Conservation (phyloP, 225 moss, liverwort and hornwort genomes). For the Marchantia polymorpha region DNA sequence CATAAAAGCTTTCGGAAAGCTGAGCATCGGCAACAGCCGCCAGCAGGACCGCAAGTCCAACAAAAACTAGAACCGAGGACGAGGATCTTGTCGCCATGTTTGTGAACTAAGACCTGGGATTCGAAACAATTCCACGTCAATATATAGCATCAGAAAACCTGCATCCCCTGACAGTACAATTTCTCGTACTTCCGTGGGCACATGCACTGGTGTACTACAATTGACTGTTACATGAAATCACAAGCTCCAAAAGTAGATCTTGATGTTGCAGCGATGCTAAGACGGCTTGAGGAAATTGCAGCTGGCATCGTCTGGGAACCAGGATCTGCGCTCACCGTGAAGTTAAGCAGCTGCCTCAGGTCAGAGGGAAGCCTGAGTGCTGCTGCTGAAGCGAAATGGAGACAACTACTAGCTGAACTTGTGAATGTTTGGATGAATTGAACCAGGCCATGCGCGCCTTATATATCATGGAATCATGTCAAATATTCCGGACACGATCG, state of each 20-base stretch:
- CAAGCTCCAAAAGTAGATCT: too few relatives aligned
- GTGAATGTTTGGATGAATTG: too few relatives aligned
- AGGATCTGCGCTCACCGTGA: neutral
- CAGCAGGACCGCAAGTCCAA: neutral
- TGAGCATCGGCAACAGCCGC: slow-evolving; percentile 21
- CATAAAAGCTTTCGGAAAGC: slow-evolving; percentile 23
- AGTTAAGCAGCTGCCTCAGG: slow-evolving; percentile 7
- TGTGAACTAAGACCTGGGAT: neutral
- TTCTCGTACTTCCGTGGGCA: neutral
- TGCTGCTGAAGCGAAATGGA: neutral
- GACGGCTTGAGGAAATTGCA: too few relatives aligned
- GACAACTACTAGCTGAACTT: too few relatives aligned
- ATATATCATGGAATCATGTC: too few relatives aligned
- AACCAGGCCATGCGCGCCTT: too few relatives aligned
- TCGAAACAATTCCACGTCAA: neutral
- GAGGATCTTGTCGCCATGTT: neutral
- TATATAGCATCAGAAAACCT: neutral
- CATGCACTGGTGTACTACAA: neutral
- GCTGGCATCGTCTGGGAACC: too few relatives aligned
- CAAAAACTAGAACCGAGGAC: slow-evolving; percentile 1
- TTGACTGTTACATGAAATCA: too few relatives aligned
- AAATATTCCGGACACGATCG: too few relatives aligned
- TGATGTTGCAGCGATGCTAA: too few relatives aligned
- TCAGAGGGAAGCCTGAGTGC: neutral
- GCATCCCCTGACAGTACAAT: neutral